Conservation (phyloP, 1,284 basidiomycete genomes). For the Pholiota adiposa region DNA sequence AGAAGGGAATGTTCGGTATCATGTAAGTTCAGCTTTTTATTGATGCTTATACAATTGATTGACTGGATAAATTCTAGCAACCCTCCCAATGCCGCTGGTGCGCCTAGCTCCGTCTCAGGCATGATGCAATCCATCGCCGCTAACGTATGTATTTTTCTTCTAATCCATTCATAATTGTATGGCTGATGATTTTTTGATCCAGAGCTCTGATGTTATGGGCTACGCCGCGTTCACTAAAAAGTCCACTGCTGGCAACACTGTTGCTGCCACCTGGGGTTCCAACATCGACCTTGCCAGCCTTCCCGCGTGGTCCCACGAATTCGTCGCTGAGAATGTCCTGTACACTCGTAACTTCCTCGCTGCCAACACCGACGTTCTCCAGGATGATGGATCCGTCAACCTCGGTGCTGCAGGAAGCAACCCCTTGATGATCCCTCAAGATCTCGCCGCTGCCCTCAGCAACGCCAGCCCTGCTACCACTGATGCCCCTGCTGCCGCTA, state of each 20-base stretch:
- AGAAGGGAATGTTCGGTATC: conserved; percentile 83
- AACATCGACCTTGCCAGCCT: conserved; percentile 60
- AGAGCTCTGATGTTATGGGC: conserved; percentile 58
- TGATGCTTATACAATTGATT: background rate
- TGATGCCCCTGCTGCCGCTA: conserved; percentile 32
- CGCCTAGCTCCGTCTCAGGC: conserved; percentile 48
- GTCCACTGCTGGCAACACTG: conserved; percentile 49
- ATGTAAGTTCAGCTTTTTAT: conserved; percentile 41
- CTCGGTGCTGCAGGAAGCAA: conserved; percentile 45
- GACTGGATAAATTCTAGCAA: conserved; percentile 44
- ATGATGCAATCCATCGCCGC: conserved; percentile 56
- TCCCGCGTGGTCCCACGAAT: conserved; percentile 55
- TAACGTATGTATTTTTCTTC: conserved; percentile 40
- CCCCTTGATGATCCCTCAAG: conserved; percentile 61
- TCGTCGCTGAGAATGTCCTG: conserved; percentile 61
- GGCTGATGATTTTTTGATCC: conserved; percentile 1
- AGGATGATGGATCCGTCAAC: conserved; percentile 56
- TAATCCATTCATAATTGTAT: background rate
- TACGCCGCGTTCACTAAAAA: conserved; percentile 56
- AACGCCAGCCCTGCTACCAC: conserved; percentile 35
- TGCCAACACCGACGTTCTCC: conserved; percentile 59
- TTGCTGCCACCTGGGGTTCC: conserved; percentile 63
- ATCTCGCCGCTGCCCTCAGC: conserved; percentile 51
- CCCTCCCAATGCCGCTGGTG: conserved; percentile 51
- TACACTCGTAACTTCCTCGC: conserved; percentile 67